Evolutionary conservation across 2,329 filamentous ascomycete species (phyloP).

Genomic region (Cladosporium phlei): DNA sequence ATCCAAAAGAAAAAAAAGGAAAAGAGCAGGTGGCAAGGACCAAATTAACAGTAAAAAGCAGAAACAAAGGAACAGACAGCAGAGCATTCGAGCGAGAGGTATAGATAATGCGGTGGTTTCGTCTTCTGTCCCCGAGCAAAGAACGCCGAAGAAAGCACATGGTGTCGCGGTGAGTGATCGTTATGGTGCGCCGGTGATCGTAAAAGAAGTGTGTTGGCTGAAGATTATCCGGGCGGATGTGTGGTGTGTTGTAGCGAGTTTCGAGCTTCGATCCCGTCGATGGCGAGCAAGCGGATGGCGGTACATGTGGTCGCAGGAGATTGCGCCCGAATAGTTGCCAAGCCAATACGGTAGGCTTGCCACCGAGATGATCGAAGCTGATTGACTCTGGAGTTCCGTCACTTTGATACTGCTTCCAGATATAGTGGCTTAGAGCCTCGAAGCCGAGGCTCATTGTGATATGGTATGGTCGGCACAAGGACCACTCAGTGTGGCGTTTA

Average conservation of each 20-base stretch:
- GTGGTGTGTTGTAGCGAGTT: no score
- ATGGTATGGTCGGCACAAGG: background rate
- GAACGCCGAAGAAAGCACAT: slow-evolving; percentile 3
- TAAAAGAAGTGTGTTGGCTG: slow-evolving; percentile 2
- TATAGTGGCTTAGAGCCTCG: no score
- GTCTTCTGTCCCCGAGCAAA: slow-evolving; percentile 7
- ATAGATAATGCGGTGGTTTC: slow-evolving; percentile 7
- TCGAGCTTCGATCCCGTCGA: no score
- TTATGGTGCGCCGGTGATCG: slow-evolving; percentile 2
- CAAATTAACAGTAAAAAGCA: background rate
- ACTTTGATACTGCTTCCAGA: background rate
- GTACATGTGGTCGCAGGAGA: background rate
- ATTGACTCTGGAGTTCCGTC: background rate
- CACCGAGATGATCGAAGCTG: background rate
- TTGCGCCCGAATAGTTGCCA: background rate
- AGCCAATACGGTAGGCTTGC: background rate
- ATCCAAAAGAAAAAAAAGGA: slow-evolving; percentile 4
- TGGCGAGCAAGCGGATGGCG: background rate
- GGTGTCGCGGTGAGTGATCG: background rate
- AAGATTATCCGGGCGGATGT: background rate
- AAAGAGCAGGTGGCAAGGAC: no score
- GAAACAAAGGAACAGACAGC: background rate
- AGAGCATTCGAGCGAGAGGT: slow-evolving; percentile 11
- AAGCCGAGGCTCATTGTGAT: background rate
- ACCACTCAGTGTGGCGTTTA: background rate